Conservation (phyloP, 2,329 filamentous ascomycete genomes). For the Cordyceps cicadae region DNA sequence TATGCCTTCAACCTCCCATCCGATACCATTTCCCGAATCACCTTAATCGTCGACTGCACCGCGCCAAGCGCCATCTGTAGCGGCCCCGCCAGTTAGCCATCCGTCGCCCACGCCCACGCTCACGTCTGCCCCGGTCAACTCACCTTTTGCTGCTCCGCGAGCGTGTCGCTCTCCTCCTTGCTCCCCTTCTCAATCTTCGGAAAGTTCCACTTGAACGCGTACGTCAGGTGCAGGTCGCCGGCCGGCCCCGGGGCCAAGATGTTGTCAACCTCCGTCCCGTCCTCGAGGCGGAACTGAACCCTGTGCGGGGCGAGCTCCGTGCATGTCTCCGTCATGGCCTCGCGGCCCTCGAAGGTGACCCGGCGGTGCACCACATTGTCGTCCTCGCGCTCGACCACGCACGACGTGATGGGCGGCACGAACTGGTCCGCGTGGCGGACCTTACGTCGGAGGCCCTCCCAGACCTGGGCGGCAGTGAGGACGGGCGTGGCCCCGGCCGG, state of each 20-base stretch:
- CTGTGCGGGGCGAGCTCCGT: constrained; percentile 21
- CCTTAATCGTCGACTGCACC: constrained; percentile 21
- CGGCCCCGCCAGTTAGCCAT: not conserved
- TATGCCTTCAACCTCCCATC: constrained; percentile 14
- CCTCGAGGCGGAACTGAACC: constrained; percentile 24
- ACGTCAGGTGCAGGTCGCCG: constrained; percentile 24
- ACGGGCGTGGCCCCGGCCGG: constrained; percentile 16
- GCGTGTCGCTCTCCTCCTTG: constrained; percentile 15
- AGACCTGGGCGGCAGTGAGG: constrained; percentile 20
- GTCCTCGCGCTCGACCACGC: constrained; percentile 11
- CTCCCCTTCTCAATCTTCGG: constrained; percentile 16
- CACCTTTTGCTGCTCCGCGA: constrained; percentile 19
- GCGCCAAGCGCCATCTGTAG: constrained; percentile 19
- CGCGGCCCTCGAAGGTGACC: constrained; percentile 17
- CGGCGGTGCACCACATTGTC: constrained; percentile 14
- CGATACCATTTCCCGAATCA: constrained; percentile 18
- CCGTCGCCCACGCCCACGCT: not conserved
- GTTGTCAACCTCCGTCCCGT: constrained; percentile 25
- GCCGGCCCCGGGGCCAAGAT: constrained; percentile 20
- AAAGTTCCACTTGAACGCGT: constrained; percentile 25
- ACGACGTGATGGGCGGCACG: constrained; percentile 18
- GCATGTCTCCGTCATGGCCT: constrained; percentile 22
- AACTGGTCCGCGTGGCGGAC: constrained; percentile 22
- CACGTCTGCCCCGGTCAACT: not conserved
- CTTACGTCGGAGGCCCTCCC: constrained; percentile 22